These are phyloP conservation scores for Hansenula sp. DNA, from an alignment of 1,139 yeast genomes.

Conservation along the genomic window DNA sequence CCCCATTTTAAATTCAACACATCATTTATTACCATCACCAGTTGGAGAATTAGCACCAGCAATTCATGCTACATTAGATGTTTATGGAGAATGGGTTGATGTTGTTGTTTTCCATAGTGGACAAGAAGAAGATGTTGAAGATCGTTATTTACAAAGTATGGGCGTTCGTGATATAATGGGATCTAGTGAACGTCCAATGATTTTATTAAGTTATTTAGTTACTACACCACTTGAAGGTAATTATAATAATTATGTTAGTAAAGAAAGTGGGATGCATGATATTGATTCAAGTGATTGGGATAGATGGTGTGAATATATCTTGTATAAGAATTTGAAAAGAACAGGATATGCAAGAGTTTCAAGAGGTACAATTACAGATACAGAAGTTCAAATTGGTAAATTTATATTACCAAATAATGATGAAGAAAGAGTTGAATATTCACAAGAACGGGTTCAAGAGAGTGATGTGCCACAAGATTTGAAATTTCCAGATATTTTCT, in stretches of 20 bases:
- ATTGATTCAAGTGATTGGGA: conserved; percentile 94
- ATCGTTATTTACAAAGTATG: conserved; percentile 80
- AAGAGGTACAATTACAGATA: conserved; percentile 91
- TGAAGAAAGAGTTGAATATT: conserved; percentile 40
- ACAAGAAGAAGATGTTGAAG: conserved; percentile 95
- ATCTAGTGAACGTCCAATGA: conserved; percentile 67
- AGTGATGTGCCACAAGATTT: conserved; percentile 53
- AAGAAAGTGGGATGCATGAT: conserved; percentile 81
- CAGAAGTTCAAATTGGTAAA: conserved; percentile 93
- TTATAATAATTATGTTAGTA: conserved; percentile 86
- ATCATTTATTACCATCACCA: conserved; percentile 90
- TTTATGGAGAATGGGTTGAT: conserved; percentile 82
- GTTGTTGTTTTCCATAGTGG: conserved; percentile 97
- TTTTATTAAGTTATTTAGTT: conserved; percentile 83
- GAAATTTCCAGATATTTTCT: conserved; percentile 77
- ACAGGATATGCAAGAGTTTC: conserved; percentile 93
- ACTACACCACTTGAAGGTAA: conserved; percentile 85
- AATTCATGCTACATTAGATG: conserved; percentile 89
- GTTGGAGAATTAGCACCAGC: conserved; percentile 99
- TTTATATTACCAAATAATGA: conserved; percentile 59
- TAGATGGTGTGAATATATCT: conserved; percentile 96
- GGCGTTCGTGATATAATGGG: conserved; percentile 81
- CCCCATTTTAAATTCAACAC: conserved; percentile 87
- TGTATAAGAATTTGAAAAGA: conserved; percentile 82
- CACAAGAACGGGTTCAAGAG: conserved; percentile 53